A percentile compares a stretch with the other conserved stretches of the same genome.
Evolutionary conservation across 1,139 yeast genomes (phyloP).

Genomic region (Hyphopichia pseudoburtonii): DNA sequence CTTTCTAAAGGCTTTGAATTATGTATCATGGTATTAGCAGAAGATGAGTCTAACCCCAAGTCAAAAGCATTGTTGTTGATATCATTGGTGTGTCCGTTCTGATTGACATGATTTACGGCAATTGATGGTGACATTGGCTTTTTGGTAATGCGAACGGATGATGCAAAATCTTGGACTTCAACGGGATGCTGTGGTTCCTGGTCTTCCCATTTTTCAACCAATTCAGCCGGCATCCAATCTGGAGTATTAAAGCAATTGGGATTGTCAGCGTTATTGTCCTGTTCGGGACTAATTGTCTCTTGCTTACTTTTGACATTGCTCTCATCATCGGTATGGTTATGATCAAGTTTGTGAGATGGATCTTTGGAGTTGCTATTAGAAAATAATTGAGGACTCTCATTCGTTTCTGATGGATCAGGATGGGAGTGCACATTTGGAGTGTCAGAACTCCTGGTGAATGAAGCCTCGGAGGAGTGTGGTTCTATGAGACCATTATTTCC

Average conservation of each 20-base stretch:
- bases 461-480: not conserved
- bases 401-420: too few relatives aligned
- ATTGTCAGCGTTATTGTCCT: too few relatives aligned
- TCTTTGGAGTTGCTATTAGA: too few relatives aligned
- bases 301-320: too few relatives aligned
- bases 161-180: constrained; percentile 15
- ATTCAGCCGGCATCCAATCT: constrained; percentile 47
- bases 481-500: not conserved
- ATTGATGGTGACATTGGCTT: too few relatives aligned
- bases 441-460: not conserved
- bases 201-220: constrained; percentile 37
- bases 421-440: too few relatives aligned
- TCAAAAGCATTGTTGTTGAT: constrained; percentile 14
- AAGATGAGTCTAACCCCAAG: constrained; percentile 18
- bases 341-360: too few relatives aligned
- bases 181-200: too few relatives aligned
- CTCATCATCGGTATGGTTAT: too few relatives aligned
- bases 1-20: constrained; percentile 22
- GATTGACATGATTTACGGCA: not conserved
- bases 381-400: too few relatives aligned
- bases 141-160: constrained; percentile 29
- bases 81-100: constrained; percentile 15
- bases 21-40: constrained; percentile 38
- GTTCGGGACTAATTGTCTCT: too few relatives aligned
- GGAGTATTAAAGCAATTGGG: constrained; percentile 33